These are phyloP conservation scores for Fusarium buxicola DNA, from an alignment of 2,329 filamentous ascomycete species.

Conservation along the genomic window DNA sequence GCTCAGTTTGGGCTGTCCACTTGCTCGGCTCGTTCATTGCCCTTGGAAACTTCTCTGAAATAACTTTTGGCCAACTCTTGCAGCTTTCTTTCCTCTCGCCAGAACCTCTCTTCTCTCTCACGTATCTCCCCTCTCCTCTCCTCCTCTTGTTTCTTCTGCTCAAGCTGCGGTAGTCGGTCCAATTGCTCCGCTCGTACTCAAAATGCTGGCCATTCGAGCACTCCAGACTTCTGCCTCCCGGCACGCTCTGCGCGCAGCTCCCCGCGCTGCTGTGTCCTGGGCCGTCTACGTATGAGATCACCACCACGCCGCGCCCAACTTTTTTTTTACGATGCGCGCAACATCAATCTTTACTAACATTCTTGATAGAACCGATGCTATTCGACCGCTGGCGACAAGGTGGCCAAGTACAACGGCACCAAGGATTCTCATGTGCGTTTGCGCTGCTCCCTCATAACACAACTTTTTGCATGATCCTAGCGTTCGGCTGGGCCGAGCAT, in stretches of 20 bases:
- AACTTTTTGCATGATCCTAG: conserved; percentile 24
- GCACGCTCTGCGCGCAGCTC: conserved; percentile 80
- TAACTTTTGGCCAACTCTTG: conserved; percentile 17
- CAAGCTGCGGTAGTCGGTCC: conserved; percentile 28
- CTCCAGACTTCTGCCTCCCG: conserved; percentile 79
- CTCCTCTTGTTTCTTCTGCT: conserved; percentile 35
- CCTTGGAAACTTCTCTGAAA: conserved; percentile 25
- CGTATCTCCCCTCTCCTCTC: conserved; percentile 32
- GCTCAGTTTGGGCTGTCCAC: conserved; percentile 29
- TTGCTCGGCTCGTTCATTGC: conserved; percentile 28
- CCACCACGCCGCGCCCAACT: conserved; percentile 25
- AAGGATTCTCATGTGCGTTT: conserved; percentile 86
- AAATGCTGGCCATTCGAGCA: conserved; percentile 85
- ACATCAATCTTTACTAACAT: conserved; percentile 35
- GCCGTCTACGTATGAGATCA: conserved; percentile 51
- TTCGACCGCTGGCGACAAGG: conserved; percentile 73
- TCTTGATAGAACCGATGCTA: conserved; percentile 68
- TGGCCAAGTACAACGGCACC: conserved; percentile 92
- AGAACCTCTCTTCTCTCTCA: conserved; percentile 26
- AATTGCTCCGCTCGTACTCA: conserved; percentile 53
- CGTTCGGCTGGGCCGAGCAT: conserved; percentile 45
- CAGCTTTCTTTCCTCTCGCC: conserved; percentile 23
- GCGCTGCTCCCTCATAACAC: conserved; percentile 31
- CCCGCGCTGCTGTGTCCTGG: conserved; percentile 62
- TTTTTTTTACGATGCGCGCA: conserved; percentile 26